A percentile compares a stretch with the other conserved stretches of the same genome.
These are phyloP conservation scores for Ceratocystis smalleyi DNA, from an alignment of 2,329 filamentous ascomycete genomes.

Conservation along the genomic window DNA sequence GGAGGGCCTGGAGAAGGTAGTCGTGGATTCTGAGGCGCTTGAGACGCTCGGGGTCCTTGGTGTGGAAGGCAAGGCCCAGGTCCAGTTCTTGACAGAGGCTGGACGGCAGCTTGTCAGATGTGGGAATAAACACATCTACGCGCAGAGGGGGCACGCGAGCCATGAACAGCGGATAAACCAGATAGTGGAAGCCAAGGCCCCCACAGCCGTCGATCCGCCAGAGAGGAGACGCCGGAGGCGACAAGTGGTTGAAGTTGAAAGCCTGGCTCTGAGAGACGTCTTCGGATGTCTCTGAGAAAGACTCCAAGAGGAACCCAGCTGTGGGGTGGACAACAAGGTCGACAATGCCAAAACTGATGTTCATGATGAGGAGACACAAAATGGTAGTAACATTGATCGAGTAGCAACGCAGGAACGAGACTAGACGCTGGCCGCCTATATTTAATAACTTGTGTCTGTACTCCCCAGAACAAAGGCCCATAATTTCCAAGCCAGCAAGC, in stretches of 20 bases:
- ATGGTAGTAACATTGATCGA: background rate
- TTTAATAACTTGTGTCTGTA: too few relatives aligned
- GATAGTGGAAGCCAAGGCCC: conserved; percentile 42
- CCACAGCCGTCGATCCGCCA: conserved; percentile 47
- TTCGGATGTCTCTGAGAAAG: background rate
- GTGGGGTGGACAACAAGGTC: conserved; percentile 44
- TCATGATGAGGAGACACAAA: conserved; percentile 28
- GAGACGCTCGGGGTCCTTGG: conserved; percentile 34
- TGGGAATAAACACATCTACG: conserved; percentile 43
- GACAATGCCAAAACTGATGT: conserved; percentile 37
- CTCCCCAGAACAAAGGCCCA: too few relatives aligned
- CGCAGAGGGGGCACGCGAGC: conserved; percentile 33
- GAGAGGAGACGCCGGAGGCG: conserved; percentile 28
- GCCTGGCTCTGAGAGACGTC: too few relatives aligned
- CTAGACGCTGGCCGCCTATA: too few relatives aligned
- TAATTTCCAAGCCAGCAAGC: too few relatives aligned
- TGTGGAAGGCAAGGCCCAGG: conserved; percentile 39
- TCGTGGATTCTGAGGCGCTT: conserved; percentile 35
- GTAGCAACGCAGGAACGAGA: too few relatives aligned
- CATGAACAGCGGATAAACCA: conserved; percentile 38
- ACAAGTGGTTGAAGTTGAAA: conserved; percentile 39
- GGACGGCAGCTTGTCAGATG: conserved; percentile 29
- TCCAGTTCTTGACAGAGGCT: conserved; percentile 33
- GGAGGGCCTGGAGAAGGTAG: conserved; percentile 39
- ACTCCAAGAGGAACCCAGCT: conserved; percentile 29